Percentiles rank a stretch among this genome's conserved stretches.
Conservation (phyloP, 495 filamentous ascomycete species). For the Penicillium bialowiezense region DNA sequence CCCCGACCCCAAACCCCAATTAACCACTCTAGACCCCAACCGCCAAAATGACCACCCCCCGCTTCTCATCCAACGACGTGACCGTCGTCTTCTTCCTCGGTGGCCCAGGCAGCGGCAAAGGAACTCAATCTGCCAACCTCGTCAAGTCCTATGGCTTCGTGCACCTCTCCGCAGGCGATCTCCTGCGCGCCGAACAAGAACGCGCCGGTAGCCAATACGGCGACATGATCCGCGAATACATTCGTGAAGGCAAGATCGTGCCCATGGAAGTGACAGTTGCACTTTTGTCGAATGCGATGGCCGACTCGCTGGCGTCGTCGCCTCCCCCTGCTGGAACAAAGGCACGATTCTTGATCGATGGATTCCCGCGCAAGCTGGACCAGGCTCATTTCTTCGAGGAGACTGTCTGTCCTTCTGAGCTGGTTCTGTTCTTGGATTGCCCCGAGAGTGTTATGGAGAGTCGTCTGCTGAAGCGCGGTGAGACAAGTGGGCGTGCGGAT, state of each 20-base stretch:
- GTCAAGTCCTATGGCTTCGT: slow-evolving; percentile 88
- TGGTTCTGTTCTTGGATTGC: slow-evolving; percentile 90
- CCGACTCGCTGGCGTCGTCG: slow-evolving; percentile 46
- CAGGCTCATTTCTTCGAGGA: slow-evolving; percentile 92
- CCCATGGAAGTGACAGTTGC: slow-evolving; percentile 98
- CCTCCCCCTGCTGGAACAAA: slow-evolving; percentile 24
- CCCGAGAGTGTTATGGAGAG: slow-evolving; percentile 83
- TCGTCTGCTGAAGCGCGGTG: slow-evolving; percentile 79
- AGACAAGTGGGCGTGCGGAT: slow-evolving; percentile 86
- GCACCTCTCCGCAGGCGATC: slow-evolving; percentile 89
- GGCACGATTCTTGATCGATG: slow-evolving; percentile 80
- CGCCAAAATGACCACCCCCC: slow-evolving; percentile 48
- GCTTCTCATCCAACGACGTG: slow-evolving; percentile 75
- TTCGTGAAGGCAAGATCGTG: slow-evolving; percentile 90
- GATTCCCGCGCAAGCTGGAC: slow-evolving; percentile 95
- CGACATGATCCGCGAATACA: slow-evolving; percentile 82
- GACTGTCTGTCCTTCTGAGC: slow-evolving; percentile 73
- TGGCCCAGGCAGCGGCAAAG: slow-evolving; percentile 56
- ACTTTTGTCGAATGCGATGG: slow-evolving; percentile 90
- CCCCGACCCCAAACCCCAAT: slow-evolving; percentile 1
- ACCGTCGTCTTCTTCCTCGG: slow-evolving; percentile 74
- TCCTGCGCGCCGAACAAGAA: slow-evolving; percentile 89
- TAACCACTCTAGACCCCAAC: slow-evolving; percentile 4
- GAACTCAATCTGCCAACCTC: slow-evolving; percentile 80
- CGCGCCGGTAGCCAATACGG: slow-evolving; percentile 83